Evolutionary conservation across 306 rosid genomes (phyloP), one percentile per base, ranked within the genome.

Genomic region (Rosa persica): DNA sequence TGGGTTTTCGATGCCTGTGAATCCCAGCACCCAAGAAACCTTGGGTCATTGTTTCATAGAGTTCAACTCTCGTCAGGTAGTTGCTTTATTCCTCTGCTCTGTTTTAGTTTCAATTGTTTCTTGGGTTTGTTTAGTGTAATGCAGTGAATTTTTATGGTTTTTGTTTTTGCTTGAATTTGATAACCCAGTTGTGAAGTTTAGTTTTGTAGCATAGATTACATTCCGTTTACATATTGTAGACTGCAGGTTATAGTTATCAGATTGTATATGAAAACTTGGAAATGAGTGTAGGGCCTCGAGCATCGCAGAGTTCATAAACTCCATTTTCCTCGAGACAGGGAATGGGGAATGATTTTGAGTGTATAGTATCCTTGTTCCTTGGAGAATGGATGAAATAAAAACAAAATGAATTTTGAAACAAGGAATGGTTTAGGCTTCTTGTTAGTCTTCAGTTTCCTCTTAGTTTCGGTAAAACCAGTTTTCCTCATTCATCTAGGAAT

Each of bases 1-100:
- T 52, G 83, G 83, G 15, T 44, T 80, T 30, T 67, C 83, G 1
- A 67, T 80, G 79, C 83, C 83, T 36, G 42, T 81, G 6, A 75
- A 69, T 47, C 79, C 73, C 55, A 52, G 2, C 49, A 67, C 66
- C 72, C 76, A 74, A 13, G 48, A 67, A 69, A 81, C 55, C 72
- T 34, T 57, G 60, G 83, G 83, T 12, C 70, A 61, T 68, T 81
- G 83, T 73, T 75, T 74, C 52, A 48, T 81, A 20, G 80, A 81
- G 58, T 75, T 67, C 12, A 75, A 39, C 19, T 52, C 83, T 81
- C 80, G 55, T 36, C 80, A 81, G 83, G 83, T 75, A 67, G 8
- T 60, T 40, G 12, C 13, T 75, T 73, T 16, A 23, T 71, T 55
- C 25, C 44, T 27, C 42, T 12, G 5, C 51, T 38, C 15, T 38